Conservation (phyloP, 2,329 filamentous ascomycete genomes). For the Trichoderma atroviride region DNA sequence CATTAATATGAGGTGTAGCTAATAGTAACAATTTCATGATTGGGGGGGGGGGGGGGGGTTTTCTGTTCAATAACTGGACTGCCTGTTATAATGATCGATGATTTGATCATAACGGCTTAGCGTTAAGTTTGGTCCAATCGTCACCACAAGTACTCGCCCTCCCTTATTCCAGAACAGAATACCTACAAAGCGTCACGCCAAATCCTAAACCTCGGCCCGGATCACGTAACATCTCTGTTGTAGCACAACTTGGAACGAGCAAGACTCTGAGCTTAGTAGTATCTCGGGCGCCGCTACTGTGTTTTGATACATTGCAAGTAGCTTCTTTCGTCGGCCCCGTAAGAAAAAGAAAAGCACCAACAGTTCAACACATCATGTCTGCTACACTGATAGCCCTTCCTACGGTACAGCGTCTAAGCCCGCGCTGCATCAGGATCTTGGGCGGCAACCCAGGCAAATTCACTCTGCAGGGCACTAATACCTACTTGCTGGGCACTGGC, state of each 20-base stretch:
- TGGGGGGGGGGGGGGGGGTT: background rate
- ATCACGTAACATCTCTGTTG: background rate
- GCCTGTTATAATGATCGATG: background rate
- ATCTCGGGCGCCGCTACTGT: background rate
- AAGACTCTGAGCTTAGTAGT: background rate
- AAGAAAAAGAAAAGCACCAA: background rate
- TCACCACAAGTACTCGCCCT: background rate
- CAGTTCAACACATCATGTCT: background rate
- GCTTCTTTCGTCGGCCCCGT: background rate
- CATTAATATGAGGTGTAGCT: background rate
- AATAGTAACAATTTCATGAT: background rate
- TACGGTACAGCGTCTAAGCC: constrained; percentile 76
- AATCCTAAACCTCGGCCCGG: constrained; percentile 3
- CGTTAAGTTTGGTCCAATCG: background rate
- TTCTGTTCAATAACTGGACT: background rate
- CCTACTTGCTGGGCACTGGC: constrained; percentile 85
- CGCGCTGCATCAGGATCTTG: constrained; percentile 78
- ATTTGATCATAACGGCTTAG: background rate
- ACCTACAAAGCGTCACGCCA: too few relatives aligned
- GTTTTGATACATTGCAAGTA: background rate
- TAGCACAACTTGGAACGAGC: background rate
- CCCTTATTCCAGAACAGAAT: background rate
- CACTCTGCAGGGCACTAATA: constrained; percentile 81
- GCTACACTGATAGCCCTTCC: constrained; percentile 61
- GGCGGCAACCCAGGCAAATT: constrained; percentile 90